Evolutionary conservation across 2,329 filamentous ascomycete genomes (phyloP).

Genomic region (Alternaria brassicicola): DNA sequence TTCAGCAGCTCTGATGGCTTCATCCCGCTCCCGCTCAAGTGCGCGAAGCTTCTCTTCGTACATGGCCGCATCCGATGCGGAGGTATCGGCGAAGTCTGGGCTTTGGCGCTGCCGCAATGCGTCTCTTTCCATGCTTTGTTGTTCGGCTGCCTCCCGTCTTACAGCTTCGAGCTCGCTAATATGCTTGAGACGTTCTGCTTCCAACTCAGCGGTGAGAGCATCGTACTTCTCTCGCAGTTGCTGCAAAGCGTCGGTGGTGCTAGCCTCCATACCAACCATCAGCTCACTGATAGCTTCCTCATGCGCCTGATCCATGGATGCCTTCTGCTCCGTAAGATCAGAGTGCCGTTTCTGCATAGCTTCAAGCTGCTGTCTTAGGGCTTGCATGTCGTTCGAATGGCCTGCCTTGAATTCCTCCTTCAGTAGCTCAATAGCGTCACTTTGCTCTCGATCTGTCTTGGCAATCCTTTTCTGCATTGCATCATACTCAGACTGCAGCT

Average conservation of each 20-base stretch:
- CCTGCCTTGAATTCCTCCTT: conserved; percentile 38
- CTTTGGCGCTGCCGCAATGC: conserved; percentile 25
- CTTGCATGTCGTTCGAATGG: conserved; percentile 34
- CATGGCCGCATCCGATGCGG: conserved; percentile 15
- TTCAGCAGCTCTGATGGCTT: conserved; percentile 26
- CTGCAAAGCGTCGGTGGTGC: conserved; percentile 40
- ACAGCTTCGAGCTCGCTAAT: conserved; percentile 29
- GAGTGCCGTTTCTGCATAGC: conserved; percentile 34
- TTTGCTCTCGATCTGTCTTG: conserved; percentile 38
- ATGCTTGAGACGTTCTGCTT: conserved; percentile 26
- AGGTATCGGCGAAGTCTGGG: conserved; percentile 13
- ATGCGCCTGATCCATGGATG: conserved; percentile 37
- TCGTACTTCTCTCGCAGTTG: conserved; percentile 45
- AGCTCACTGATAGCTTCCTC: conserved; percentile 46
- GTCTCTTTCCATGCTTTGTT: conserved; percentile 21
- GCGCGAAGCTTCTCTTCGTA: conserved; percentile 20
- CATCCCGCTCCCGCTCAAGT: conserved; percentile 26
- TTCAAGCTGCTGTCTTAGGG: conserved; percentile 36
- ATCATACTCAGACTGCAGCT: conserved; percentile 36
- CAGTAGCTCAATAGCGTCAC: conserved; percentile 39
- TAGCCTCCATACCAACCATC: conserved; percentile 44
- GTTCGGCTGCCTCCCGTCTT: conserved; percentile 24
- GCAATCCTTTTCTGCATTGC: conserved; percentile 29
- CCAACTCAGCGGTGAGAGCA: conserved; percentile 28
- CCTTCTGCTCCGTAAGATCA: conserved; percentile 39